These are phyloP conservation scores for Epichloe typhina DNA, from an alignment of 2,329 filamentous ascomycete species.

Conservation along the genomic window DNA sequence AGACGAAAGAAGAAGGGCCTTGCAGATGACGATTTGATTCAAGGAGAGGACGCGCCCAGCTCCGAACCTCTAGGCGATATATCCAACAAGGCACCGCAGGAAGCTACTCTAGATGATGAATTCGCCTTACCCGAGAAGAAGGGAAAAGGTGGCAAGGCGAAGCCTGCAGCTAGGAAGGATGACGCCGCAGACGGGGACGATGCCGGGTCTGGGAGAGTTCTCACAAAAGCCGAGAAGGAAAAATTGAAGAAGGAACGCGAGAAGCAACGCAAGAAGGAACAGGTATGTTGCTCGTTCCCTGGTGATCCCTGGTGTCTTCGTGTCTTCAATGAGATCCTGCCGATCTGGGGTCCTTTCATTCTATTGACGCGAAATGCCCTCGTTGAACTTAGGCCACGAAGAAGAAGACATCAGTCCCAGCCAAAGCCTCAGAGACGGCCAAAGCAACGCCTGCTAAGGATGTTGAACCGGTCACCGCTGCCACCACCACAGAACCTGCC, in stretches of 20 bases:
- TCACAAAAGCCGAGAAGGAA: conserved; percentile 98
- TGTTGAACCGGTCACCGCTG: conserved; percentile 37
- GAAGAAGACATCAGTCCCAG: conserved; percentile 50
- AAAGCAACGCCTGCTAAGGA: conserved; percentile 22
- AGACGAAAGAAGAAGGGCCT: conserved; percentile 85
- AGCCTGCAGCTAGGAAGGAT: conserved; percentile 28
- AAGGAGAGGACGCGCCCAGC: conserved; percentile 43
- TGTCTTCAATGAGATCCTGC: background rate
- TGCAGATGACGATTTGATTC: conserved; percentile 53
- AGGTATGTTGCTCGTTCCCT: conserved; percentile 39
- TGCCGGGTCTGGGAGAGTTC: conserved; percentile 51
- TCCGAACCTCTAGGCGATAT: conserved; percentile 22
- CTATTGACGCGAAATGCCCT: background rate
- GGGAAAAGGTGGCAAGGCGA: conserved; percentile 44
- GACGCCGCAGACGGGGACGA: conserved; percentile 39
- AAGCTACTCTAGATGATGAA: conserved; percentile 74
- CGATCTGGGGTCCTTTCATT: background rate
- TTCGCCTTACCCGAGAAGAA: conserved; percentile 73
- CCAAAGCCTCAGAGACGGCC: conserved; percentile 16
- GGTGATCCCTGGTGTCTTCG: background rate
- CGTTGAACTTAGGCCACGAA: conserved; percentile 48
- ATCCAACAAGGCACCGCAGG: conserved; percentile 57
- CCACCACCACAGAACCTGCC: conserved; percentile 21
- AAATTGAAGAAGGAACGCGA: conserved; percentile 96
- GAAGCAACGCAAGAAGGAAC: conserved; percentile 97